A percentile compares a stretch with the other conserved stretches of the same genome.
Evolutionary conservation across 768 basidiomycete genomes (phyloP).

Genomic region (Cytidiella melzeri): DNA sequence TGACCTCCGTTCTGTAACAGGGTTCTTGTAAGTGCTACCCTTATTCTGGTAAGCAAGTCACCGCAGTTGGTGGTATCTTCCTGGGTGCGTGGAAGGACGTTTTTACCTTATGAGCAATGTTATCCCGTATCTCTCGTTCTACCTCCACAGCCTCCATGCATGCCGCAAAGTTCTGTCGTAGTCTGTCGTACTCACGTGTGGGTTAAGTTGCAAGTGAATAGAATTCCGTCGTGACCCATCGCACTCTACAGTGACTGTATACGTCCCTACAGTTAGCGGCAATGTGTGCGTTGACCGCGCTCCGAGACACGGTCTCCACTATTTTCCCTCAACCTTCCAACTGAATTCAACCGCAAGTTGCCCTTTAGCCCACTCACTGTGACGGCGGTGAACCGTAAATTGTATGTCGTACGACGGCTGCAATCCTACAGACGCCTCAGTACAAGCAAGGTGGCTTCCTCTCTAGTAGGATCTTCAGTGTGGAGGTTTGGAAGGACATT

Average conservation of each 20-base stretch:
- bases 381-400: background rate
- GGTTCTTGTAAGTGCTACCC: background rate
- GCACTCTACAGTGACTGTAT: too few relatives aligned
- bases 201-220: too few relatives aligned
- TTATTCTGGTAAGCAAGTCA: background rate
- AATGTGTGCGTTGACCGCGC: too few relatives aligned
- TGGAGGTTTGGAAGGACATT: background rate
- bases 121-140: too few relatives aligned
- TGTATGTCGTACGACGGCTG: background rate
- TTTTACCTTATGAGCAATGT: too few relatives aligned
- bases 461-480: background rate
- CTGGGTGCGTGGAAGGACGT: too few relatives aligned
- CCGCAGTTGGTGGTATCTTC: background rate
- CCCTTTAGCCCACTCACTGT: background rate
- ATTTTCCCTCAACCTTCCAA: background rate
- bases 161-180: too few relatives aligned
- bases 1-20: background rate
- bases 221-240: too few relatives aligned
- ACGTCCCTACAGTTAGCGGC: too few relatives aligned
- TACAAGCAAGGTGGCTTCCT: background rate
- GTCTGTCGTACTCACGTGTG: too few relatives aligned
- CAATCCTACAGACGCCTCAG: background rate
- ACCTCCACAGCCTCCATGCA: too few relatives aligned
- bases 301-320: background rate
- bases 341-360: background rate